phyloP scores from a whole-genome alignment of 305 asterid genomes.

The Plantago coronopus region DNA sequence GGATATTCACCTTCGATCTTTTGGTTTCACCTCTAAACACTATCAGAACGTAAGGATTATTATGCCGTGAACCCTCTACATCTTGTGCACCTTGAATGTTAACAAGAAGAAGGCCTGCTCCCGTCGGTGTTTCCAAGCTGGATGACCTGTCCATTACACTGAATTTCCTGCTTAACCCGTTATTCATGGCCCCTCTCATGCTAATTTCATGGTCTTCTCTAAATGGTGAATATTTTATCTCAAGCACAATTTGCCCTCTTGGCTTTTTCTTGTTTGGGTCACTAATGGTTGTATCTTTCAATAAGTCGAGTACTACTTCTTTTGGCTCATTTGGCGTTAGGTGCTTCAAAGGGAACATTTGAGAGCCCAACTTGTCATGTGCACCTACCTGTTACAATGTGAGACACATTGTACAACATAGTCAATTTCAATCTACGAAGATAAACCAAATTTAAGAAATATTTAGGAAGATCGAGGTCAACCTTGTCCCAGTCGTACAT shows the following conservation, averaged over 20 bases:
- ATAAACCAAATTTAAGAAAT: background rate
- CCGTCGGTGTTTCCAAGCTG: slow-evolving; percentile 38
- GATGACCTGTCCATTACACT: slow-evolving; percentile 33
- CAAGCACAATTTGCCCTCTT: slow-evolving; percentile 63
- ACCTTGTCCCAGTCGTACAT: slow-evolving; percentile 94
- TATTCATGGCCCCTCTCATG: slow-evolving; percentile 36
- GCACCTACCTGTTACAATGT: slow-evolving; percentile 54
- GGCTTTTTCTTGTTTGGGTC: slow-evolving; percentile 45
- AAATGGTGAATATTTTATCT: slow-evolving; percentile 72
- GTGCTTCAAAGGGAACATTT: slow-evolving; percentile 57
- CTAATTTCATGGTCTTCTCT: slow-evolving; percentile 42
- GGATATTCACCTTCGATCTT: slow-evolving; percentile 59
- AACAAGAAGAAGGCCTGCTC: slow-evolving; percentile 73
- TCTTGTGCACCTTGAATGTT: slow-evolving; percentile 72
- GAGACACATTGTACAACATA: background rate
- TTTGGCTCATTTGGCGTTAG: slow-evolving; percentile 54
- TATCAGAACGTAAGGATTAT: slow-evolving; percentile 59
- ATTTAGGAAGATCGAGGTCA: background rate
- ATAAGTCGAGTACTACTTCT: slow-evolving; percentile 59
- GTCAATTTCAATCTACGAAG: background rate
- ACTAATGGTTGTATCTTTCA: slow-evolving; percentile 43
- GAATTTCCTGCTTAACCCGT: slow-evolving; percentile 30
- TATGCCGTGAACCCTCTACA: slow-evolving; percentile 76
- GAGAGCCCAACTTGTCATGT: slow-evolving; percentile 74
- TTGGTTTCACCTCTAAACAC: slow-evolving; percentile 69